phyloP scores from a whole-genome alignment of 1,284 basidiomycete genomes.

The Ustilago shanxiensis region DNA sequence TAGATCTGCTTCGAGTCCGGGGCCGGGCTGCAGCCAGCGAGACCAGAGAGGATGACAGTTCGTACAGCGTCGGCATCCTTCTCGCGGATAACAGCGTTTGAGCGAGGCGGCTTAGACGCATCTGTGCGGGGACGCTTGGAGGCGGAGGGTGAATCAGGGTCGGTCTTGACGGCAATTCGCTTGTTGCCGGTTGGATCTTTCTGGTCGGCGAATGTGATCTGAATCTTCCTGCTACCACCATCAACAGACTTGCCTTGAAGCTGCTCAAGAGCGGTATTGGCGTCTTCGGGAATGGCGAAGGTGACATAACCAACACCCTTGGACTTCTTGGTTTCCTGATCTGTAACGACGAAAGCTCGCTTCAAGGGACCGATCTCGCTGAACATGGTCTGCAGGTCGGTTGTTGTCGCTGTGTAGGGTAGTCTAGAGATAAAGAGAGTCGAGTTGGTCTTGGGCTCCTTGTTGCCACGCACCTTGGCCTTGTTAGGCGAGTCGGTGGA shows the following conservation, averaged over 20 bases:
- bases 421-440: slow-evolving; percentile 74
- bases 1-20: slow-evolving; percentile 66
- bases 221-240: slow-evolving; percentile 60
- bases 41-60: slow-evolving; percentile 65
- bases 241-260: slow-evolving; percentile 66
- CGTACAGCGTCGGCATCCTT: slow-evolving; percentile 64
- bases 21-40: slow-evolving; percentile 53
- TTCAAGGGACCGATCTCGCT: slow-evolving; percentile 94
- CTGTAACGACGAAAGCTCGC: slow-evolving; percentile 91
- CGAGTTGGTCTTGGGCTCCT: slow-evolving; percentile 38
- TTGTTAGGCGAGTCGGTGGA: slow-evolving; percentile 14
- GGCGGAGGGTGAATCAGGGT: slow-evolving; percentile 25
- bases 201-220: slow-evolving; percentile 62
- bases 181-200: slow-evolving; percentile 49
- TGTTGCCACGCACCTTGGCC: background rate
- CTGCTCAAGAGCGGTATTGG: slow-evolving; percentile 70
- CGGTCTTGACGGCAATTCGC: slow-evolving; percentile 29
- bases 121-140: slow-evolving; percentile 37
- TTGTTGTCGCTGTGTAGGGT: slow-evolving; percentile 88
- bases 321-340: slow-evolving; percentile 81
- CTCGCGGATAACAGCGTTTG: slow-evolving; percentile 19
- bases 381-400: slow-evolving; percentile 90
- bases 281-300: slow-evolving; percentile 90
- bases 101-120: slow-evolving; percentile 20
- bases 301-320: slow-evolving; percentile 99